Evolutionary conservation across 768 basidiomycete genomes (phyloP), one percentile per base, ranked within the genome.

Genomic region (Leccinellum albellum): DNA sequence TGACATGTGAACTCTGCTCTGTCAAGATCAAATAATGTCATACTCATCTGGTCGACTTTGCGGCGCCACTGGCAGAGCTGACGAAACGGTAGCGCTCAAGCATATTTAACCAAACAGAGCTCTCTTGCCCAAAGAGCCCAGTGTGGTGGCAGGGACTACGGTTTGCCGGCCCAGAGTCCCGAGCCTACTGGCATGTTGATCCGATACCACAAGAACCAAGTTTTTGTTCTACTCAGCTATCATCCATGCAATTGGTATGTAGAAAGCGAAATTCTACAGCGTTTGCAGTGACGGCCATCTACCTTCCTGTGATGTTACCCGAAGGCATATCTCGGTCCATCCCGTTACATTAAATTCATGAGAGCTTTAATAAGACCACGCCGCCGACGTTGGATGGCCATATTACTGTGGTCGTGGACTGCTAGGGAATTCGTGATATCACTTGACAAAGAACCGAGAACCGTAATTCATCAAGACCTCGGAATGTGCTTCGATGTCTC

Each of bases 391-490:
- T 29, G 26, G n/a, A 2, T 24, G 28, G 28, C 7, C 28, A 28
- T 28, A 28, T 28, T 28, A 31, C 9, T 32, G 7, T n/a, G 17
- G 23, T 14, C 7, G 9, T 14, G 35, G 20, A 23, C n/a, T 17
- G 9, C n/a, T n/a, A 10, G 37, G 40, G 17, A 23, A 29, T 52
- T 17, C n/a, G 3, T 15, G 29, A 21, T 26, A 45, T 61, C 47
- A 62, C 48, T 57, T 44, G 40, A 47, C 29, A 57, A 83, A 83
- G 61, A 85, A 84, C 6, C 62, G 61, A 0, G 75, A 66, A 0
- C 86, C 86, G 58, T 88, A 88, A 59, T 87, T 71, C 56, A 87
- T 78, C 33, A 82, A 70, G 3, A 87, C 61, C 58, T 87, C 84
- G 8, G 77, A 73, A 3, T 79, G 80, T 2, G 73, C 64, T 21